Evolutionary conservation across 768 basidiomycete species (phyloP), one percentile per base, ranked within the genome.

Genomic region (Mrakia frigida): DNA sequence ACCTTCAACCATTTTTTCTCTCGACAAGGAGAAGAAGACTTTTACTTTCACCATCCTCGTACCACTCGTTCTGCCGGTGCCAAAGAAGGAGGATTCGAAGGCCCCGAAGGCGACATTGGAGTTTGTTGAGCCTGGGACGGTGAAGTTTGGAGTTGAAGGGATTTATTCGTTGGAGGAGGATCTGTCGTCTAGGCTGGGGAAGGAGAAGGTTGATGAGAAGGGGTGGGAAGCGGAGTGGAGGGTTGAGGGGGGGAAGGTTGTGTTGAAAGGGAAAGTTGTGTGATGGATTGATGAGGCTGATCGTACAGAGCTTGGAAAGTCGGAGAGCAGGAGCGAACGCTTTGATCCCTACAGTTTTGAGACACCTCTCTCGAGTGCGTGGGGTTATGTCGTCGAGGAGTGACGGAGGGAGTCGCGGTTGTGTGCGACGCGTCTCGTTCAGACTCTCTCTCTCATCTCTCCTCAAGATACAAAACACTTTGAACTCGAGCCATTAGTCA

Each of bases 191-290:
- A 68, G 37, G 23, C 43, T 68, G 39, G 35, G 65, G 14, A 37
- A 23, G 65, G 39, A 18, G 39, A 39, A 41, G 65, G 65, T 68
- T 14, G 65, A 68, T n/a, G 65, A 68, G 65, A 68, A 68, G 39
- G 65, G 65, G 25, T 68, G 65, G 65, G 65, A 68, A 39, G 65
- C 65, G 23, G 65, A 68, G 35, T 68, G 65, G 65, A 21, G 35
- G 65, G 65, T 68, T 5, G 65, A 23, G 25, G 65, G 43, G 35
- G 65, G 65, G 21, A 37, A 7, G 25, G 65, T 68, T 11, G 35
- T 68, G 14, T 39, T 68, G 18, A 37, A n/a, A 6, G 65, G 65
- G 35, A 68, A 25, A 23, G 65, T 41, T 10, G 9, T 39, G 65
- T 23, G 37, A 43, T 56, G 11, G 23, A 56, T 56, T 10, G 13